These are phyloP conservation scores for Salix caprea DNA, from an alignment of 345 rosid species.

Conservation along the genomic window DNA sequence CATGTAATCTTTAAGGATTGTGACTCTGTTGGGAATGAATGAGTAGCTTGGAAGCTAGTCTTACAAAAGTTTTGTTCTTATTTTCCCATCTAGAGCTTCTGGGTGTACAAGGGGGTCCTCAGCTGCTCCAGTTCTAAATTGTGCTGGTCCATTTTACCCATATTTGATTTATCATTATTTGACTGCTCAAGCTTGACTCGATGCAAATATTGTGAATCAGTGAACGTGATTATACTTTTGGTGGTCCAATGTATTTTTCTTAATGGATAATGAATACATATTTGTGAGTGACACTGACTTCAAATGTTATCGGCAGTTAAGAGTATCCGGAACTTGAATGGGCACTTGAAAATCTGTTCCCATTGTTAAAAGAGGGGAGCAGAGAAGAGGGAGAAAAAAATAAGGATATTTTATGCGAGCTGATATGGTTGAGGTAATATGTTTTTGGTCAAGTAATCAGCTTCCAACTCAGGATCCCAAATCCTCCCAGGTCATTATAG, in stretches of 20 bases:
- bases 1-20: neutral
- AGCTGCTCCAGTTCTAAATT: neutral
- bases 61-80: neutral
- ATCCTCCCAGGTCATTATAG: neutral
- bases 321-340: constrained; percentile 85
- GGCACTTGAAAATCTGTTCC: constrained; percentile 97
- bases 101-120: neutral
- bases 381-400: constrained; percentile 75
- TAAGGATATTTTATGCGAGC: neutral
- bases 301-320: constrained; percentile 49
- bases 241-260: neutral
- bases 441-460: neutral
- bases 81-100: neutral
- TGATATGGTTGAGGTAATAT: constrained; percentile 37
- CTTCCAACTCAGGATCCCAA: neutral
- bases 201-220: neutral
- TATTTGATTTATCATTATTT: neutral
- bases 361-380: constrained; percentile 93
- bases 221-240: neutral
- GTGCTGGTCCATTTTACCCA: neutral
- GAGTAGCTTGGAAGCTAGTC: neutral
- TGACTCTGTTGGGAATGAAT: neutral
- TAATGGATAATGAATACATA: neutral
- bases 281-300: constrained; percentile 1
- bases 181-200: neutral